A percentile compares a stretch with the other conserved stretches of the same genome.
phyloP scores from a whole-genome alignment of 495 filamentous ascomycete genomes.

The Bathelium albidoporum region DNA sequence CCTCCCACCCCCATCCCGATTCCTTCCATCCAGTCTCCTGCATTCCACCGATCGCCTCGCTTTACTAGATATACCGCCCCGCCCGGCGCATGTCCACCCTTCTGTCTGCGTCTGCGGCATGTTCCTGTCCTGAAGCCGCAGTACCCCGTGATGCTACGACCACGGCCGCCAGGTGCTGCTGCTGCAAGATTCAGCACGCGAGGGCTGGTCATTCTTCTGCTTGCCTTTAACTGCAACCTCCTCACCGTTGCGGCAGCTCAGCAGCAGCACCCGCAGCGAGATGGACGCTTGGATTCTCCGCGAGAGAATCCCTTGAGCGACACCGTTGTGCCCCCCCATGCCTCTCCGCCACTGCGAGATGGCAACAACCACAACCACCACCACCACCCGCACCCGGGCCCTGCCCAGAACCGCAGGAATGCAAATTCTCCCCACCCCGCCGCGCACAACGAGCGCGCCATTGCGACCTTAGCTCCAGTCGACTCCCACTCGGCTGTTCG shows the following conservation, averaged over 20 bases:
- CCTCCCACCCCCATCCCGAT: not conserved
- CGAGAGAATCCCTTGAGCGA: slow-evolving; percentile 3
- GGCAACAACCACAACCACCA: too few species aligned
- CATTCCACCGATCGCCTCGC: not conserved
- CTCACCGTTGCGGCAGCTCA: slow-evolving; percentile 43
- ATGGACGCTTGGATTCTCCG: slow-evolving; percentile 22
- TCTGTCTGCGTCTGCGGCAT: slow-evolving; percentile 11
- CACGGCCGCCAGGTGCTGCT: slow-evolving; percentile 28
- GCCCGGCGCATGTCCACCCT: slow-evolving; percentile 10
- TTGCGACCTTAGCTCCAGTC: slow-evolving; percentile 87
- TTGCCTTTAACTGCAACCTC: slow-evolving; percentile 42
- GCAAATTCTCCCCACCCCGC: slow-evolving; percentile 12
- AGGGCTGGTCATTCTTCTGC: slow-evolving; percentile 20
- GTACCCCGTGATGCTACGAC: slow-evolving; percentile 21
- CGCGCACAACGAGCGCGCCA: slow-evolving; percentile 80
- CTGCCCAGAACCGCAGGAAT: not conserved
- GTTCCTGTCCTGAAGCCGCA: slow-evolving; percentile 7
- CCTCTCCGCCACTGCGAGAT: slow-evolving; percentile 4
- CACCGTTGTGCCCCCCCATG: slow-evolving; percentile 2
- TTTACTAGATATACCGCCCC: slow-evolving; percentile 1
- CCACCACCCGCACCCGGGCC: too few species aligned
- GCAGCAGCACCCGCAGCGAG: slow-evolving; percentile 44
- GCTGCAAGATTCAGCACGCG: slow-evolving; percentile 31
- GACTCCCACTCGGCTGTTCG: slow-evolving; percentile 24
- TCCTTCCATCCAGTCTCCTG: slow-evolving; percentile 5